Evolutionary conservation across 495 filamentous ascomycete species (phyloP).

Genomic region (Neohortaea acidophila): DNA sequence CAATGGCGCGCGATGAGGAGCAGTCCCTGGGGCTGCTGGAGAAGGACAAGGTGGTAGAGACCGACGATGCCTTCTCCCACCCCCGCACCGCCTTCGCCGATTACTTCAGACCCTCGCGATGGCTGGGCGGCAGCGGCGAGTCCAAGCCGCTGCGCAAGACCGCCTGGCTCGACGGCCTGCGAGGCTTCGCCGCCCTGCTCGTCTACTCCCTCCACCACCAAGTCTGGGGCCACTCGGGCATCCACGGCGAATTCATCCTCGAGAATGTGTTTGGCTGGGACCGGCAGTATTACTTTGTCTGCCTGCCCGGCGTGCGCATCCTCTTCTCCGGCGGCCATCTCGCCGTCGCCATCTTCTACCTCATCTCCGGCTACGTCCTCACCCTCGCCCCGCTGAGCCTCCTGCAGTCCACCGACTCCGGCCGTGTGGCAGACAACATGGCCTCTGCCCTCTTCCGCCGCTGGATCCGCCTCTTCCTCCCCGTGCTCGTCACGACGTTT

Average conservation of each 20-base stretch:
- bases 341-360: conserved; percentile 33
- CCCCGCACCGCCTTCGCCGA: not conserved
- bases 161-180: conserved; percentile 16
- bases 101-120: not conserved
- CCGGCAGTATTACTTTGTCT: conserved; percentile 21
- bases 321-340: conserved; percentile 36
- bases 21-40: too few relatives aligned
- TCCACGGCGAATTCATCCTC: conserved; percentile 17
- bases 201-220: conserved; percentile 25
- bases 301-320: conserved; percentile 30
- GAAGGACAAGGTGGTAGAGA: too few relatives aligned
- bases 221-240: conserved; percentile 25
- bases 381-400: conserved; percentile 35
- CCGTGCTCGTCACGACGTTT: conserved; percentile 35
- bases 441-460: conserved; percentile 34
- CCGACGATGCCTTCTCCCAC: too few relatives aligned
- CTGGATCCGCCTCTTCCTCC: conserved; percentile 32
- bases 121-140: not conserved
- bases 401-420: conserved; percentile 32
- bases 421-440: conserved; percentile 24
- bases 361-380: conserved; percentile 28
- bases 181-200: conserved; percentile 17
- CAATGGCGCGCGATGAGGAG: too few relatives aligned
- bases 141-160: conserved; percentile 3
- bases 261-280: conserved; percentile 26